Evolutionary conservation across 108 stramenopile species (phyloP).

Genomic region (Bacterosira constricta): DNA sequence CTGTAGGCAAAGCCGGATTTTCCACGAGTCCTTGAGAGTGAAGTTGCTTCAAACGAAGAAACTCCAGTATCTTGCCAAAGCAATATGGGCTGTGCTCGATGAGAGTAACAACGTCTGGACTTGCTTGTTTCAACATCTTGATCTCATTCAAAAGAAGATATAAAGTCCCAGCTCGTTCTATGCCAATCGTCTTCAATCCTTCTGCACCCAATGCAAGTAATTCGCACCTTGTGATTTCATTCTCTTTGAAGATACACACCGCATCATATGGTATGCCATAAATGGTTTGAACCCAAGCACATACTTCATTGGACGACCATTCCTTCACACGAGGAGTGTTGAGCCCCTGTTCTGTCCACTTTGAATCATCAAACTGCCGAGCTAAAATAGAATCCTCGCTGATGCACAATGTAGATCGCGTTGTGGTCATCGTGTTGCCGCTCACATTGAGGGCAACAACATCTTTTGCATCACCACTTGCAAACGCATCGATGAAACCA

Average conservation of each 20-base stretch:
- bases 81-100: slow-evolving; percentile 50
- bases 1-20: slow-evolving; percentile 16
- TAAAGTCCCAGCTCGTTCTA: slow-evolving; percentile 10
- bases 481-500: slow-evolving; percentile 14
- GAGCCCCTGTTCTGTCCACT: slow-evolving; percentile 16
- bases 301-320: slow-evolving; percentile 26
- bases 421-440: slow-evolving; percentile 32
- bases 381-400: slow-evolving; percentile 25
- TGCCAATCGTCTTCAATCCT: slow-evolving; percentile 25
- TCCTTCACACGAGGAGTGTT: background rate
- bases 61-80: slow-evolving; percentile 44
- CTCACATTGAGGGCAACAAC: slow-evolving; percentile 39
- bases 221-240: slow-evolving; percentile 19
- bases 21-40: slow-evolving; percentile 10
- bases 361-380: slow-evolving; percentile 14
- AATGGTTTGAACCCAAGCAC: slow-evolving; percentile 11
- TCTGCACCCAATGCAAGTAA: slow-evolving; percentile 29
- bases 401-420: slow-evolving; percentile 9
- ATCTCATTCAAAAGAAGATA: slow-evolving; percentile 25
- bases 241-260: slow-evolving; percentile 5
- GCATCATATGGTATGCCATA: slow-evolving; percentile 19
- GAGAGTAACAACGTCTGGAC: slow-evolving; percentile 12
- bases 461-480: slow-evolving; percentile 17
- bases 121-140: slow-evolving; percentile 2
- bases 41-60: slow-evolving; percentile 19